These are phyloP conservation scores for Trametes sanguinea DNA, from an alignment of 768 basidiomycete genomes.

Conservation along the genomic window DNA sequence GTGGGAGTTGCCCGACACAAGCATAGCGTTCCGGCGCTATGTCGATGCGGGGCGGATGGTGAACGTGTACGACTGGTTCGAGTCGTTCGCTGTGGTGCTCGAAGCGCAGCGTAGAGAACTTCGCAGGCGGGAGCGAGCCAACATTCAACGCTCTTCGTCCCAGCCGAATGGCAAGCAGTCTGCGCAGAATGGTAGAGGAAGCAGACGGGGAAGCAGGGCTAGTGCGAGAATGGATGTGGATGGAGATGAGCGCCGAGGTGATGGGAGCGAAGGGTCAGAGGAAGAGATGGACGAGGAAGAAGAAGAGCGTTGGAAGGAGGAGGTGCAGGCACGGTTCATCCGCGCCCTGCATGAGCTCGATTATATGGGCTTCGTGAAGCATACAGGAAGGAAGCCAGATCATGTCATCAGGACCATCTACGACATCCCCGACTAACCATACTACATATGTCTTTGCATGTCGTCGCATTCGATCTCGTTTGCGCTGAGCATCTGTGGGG, in stretches of 20 bases:
- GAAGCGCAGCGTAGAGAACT: constrained; percentile 51
- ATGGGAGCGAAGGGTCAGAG: constrained; percentile 29
- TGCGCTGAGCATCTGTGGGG: too few relatives aligned
- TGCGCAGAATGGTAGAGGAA: not conserved
- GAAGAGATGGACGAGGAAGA: constrained; percentile 30
- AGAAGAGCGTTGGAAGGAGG: constrained; percentile 57
- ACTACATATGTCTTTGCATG: too few relatives aligned
- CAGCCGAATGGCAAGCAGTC: not conserved
- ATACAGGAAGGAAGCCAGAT: constrained; percentile 75
- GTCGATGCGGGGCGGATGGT: constrained; percentile 79
- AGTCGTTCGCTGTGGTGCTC: constrained; percentile 68
- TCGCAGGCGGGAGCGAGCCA: constrained; percentile 24
- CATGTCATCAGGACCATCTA: constrained; percentile 52
- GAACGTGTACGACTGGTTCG: constrained; percentile 89
- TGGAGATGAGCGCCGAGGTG: constrained; percentile 33
- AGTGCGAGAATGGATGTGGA: constrained; percentile 30
- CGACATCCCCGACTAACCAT: constrained; percentile 7
- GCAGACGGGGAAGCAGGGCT: constrained; percentile 23
- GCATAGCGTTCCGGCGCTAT: constrained; percentile 76
- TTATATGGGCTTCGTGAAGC: constrained; percentile 77
- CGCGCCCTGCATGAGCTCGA: constrained; percentile 82
- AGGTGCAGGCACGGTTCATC: constrained; percentile 78
- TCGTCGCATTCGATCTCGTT: too few relatives aligned
- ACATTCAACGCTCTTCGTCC: constrained; percentile 24
- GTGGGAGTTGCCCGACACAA: constrained; percentile 69